These are phyloP conservation scores for Suillus brevipes DNA, from an alignment of 768 basidiomycete genomes.

Conservation along the genomic window DNA sequence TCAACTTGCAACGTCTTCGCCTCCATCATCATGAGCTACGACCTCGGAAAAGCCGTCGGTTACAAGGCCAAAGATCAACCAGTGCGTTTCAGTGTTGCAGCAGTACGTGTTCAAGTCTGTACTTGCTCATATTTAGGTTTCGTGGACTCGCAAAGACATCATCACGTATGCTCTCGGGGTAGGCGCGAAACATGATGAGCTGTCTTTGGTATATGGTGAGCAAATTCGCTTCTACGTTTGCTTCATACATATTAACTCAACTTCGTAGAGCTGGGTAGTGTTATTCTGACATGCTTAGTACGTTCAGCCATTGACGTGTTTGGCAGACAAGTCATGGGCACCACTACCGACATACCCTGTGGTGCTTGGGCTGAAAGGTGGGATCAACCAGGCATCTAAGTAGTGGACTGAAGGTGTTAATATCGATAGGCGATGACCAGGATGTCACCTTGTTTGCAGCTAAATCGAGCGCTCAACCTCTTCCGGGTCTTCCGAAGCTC, in stretches of 20 bases:
- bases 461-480: slow-evolving; percentile 34
- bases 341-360: slow-evolving; percentile 87
- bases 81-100: slow-evolving; percentile 37
- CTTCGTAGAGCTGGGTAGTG: slow-evolving; percentile 51
- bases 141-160: slow-evolving; percentile 84
- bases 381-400: background rate
- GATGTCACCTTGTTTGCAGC: slow-evolving; percentile 73
- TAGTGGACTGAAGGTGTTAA: background rate
- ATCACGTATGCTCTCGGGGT: slow-evolving; percentile 79
- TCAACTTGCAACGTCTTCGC: background rate
- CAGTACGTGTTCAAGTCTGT: background rate
- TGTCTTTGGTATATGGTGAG: slow-evolving; percentile 70
- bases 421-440: slow-evolving; percentile 46
- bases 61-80: slow-evolving; percentile 50
- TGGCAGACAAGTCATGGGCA: slow-evolving; percentile 63
- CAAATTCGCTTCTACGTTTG: background rate
- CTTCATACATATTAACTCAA: background rate
- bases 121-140: slow-evolving; percentile 46
- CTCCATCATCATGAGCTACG: slow-evolving; percentile 44
- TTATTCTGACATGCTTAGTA: background rate
- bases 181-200: slow-evolving; percentile 77
- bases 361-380: slow-evolving; percentile 70
- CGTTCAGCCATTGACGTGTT: background rate
- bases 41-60: slow-evolving; percentile 71
- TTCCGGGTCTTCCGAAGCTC: slow-evolving; percentile 70